Conservation (phyloP, 2,329 filamentous ascomycete species). For the Neophaeococcomyces aloes region DNA sequence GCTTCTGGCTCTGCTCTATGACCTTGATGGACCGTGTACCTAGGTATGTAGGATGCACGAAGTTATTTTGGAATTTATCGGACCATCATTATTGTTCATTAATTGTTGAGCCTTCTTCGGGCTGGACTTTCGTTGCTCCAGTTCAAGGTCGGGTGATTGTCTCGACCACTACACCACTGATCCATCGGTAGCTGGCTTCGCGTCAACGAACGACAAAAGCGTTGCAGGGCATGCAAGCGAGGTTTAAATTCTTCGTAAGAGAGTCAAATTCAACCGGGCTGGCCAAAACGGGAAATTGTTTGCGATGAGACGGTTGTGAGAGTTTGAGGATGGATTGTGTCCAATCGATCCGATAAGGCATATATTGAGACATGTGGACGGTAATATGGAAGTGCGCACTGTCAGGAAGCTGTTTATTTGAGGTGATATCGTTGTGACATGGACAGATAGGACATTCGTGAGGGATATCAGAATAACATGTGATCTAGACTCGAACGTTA, state of each 20-base stretch:
- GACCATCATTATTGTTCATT: neutral
- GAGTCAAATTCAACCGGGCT: constrained; percentile 28
- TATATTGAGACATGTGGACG: too few relatives aligned
- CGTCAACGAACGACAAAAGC: neutral
- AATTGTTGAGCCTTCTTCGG: neutral
- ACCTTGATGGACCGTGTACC: too few relatives aligned
- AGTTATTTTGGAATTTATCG: neutral
- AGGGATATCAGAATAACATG: too few relatives aligned
- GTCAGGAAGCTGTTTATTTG: too few relatives aligned
- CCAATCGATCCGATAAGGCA: too few relatives aligned
- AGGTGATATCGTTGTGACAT: too few relatives aligned
- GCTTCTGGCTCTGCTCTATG: too few relatives aligned
- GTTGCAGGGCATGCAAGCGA: neutral
- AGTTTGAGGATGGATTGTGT: constrained; percentile 25
- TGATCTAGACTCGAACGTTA: too few relatives aligned
- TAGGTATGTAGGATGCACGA: too few relatives aligned
- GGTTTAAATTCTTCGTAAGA: constrained; percentile 29
- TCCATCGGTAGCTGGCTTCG: too few relatives aligned
- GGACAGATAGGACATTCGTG: too few relatives aligned
- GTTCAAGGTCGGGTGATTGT: neutral
- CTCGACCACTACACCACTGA: neutral
- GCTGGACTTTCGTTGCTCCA: neutral
- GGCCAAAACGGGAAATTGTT: constrained; percentile 27
- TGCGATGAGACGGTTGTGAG: constrained; percentile 26
- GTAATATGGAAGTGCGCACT: too few relatives aligned